Conservation (phyloP, 108 stramenopile species). For the Conticribra weissflogii region DNA sequence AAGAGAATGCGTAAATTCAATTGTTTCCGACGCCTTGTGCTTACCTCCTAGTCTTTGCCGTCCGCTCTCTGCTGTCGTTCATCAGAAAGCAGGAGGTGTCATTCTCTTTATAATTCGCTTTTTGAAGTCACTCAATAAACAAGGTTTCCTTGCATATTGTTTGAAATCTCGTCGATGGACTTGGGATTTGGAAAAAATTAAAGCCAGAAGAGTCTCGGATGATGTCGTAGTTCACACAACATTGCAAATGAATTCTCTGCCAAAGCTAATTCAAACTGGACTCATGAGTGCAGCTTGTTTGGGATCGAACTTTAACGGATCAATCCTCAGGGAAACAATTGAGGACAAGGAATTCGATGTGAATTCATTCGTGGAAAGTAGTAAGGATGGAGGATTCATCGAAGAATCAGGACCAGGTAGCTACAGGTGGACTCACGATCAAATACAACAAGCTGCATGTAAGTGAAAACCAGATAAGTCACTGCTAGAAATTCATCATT, state of each 20-base stretch:
- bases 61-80: constrained; percentile 8
- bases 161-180: constrained; percentile 50
- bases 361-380: constrained; percentile 25
- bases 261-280: constrained; percentile 25
- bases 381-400: constrained; percentile 8
- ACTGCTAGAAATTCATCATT: too few species aligned
- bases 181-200: constrained; percentile 46
- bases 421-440: constrained; percentile 57
- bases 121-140: constrained; percentile 48
- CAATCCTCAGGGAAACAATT: neutral
- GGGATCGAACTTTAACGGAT: constrained; percentile 35
- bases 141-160: constrained; percentile 48
- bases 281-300: constrained; percentile 55
- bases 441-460: constrained; percentile 59
- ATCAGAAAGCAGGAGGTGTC: constrained; percentile 11
- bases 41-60: constrained; percentile 15
- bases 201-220: constrained; percentile 11
- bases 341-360: constrained; percentile 21
- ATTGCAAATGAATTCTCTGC: constrained; percentile 28
- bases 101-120: constrained; percentile 13
- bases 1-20: constrained; percentile 14
- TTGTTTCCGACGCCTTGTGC: constrained; percentile 15
- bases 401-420: constrained; percentile 12
- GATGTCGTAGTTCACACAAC: constrained; percentile 38
- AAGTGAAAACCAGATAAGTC: too few species aligned